Evolutionary conservation across 345 rosid genomes (phyloP).

Genomic region (Clarkia xantiana): DNA sequence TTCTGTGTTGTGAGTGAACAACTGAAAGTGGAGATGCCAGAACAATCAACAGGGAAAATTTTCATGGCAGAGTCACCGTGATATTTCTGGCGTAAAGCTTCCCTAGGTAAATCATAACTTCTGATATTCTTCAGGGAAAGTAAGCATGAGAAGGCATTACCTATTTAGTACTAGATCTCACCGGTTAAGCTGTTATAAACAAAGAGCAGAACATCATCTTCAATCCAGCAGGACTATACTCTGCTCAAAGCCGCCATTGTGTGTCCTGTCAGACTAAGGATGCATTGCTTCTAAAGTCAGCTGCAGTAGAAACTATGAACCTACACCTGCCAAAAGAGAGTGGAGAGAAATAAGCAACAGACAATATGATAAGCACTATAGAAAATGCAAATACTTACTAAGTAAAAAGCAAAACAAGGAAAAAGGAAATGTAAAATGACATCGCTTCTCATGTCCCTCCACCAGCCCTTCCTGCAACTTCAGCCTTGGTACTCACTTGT

Average conservation of each 20-base stretch:
- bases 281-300: constrained; percentile 9
- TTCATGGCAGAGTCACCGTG: no score
- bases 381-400: no score
- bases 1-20: no score
- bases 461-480: constrained; percentile 50
- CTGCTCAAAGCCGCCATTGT: not conserved
- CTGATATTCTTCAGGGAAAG: constrained; percentile 20
- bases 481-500: constrained; percentile 32
- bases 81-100: no score
- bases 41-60: no score
- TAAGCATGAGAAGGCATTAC: constrained; percentile 24
- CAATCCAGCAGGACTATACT: not conserved
- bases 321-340: constrained; percentile 41
- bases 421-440: constrained; percentile 24
- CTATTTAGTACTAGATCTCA: constrained; percentile 32
- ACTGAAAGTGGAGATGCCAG: no score
- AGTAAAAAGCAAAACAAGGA: not conserved
- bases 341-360: not conserved
- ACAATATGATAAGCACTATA: no score
- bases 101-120: not conserved
- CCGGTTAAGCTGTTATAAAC: constrained; percentile 13
- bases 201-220: not conserved
- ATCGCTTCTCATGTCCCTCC: constrained; percentile 27
- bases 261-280: not conserved
- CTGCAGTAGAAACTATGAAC: constrained; percentile 25